These are phyloP conservation scores for Fagopyrum esculentum DNA, from an alignment of 148 eudicot species.

Conservation along the genomic window DNA sequence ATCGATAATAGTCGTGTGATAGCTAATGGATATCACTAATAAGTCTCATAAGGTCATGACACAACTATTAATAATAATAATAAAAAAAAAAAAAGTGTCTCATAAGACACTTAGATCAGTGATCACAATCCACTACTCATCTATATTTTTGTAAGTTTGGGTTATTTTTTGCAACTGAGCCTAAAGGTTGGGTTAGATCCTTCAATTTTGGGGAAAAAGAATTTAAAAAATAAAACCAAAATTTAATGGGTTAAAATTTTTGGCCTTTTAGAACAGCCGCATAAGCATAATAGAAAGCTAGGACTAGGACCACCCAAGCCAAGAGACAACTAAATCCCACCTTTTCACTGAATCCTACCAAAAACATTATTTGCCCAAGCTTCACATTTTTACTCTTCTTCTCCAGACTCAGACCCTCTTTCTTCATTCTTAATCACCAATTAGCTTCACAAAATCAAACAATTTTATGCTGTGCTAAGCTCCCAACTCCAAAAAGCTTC, in stretches of 20 bases:
- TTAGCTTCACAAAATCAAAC: not conserved
- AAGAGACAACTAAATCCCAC: slow-evolving; percentile 8
- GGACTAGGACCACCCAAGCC: slow-evolving; percentile 3
- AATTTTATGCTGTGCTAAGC: not conserved
- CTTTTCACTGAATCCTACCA: slow-evolving; percentile 12
- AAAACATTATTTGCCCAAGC: not conserved
- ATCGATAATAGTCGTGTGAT: too few species aligned
- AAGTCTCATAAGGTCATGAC: too few species aligned
- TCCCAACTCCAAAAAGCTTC: not conserved
- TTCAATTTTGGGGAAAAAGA: not conserved
- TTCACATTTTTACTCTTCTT: slow-evolving; percentile 11
- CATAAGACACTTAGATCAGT: too few species aligned
- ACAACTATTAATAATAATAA: too few species aligned
- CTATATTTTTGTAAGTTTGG: too few species aligned
- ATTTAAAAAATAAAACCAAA: not conserved
- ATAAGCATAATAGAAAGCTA: not conserved
- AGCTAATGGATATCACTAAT: too few species aligned
- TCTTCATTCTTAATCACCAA: not conserved
- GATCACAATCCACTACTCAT: too few species aligned
- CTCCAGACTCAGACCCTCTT: slow-evolving; percentile 9
- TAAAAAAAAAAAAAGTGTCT: too few species aligned
- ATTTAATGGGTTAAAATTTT: not conserved
- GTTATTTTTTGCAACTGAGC: too few species aligned
- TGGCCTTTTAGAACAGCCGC: not conserved
- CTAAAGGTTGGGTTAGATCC: too few species aligned